Evolutionary conservation across 768 basidiomycete species (phyloP).

Genomic region (Collybia nuda): DNA sequence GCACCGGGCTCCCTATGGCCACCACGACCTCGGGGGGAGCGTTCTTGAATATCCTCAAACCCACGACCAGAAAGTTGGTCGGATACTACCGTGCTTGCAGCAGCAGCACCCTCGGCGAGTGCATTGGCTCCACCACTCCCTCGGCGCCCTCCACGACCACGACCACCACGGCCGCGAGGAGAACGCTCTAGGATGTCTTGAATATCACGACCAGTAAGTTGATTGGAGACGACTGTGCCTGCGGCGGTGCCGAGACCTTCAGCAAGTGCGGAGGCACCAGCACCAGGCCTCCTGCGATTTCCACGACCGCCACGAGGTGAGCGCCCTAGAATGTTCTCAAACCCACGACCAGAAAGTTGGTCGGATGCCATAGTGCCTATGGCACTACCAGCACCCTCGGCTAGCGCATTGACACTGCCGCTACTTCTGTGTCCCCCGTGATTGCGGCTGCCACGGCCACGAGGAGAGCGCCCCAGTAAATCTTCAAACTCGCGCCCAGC

Average conservation of each 20-base stretch:
- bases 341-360: neutral
- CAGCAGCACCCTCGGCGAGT: neutral
- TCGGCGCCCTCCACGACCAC: too few relatives aligned
- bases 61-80: neutral
- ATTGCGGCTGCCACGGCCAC: neutral
- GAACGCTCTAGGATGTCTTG: neutral
- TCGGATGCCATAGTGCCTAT: too few relatives aligned
- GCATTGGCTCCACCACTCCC: neutral
- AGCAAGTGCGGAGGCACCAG: neutral
- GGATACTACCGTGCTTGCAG: neutral
- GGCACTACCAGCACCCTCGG: too few relatives aligned
- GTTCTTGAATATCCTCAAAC: neutral
- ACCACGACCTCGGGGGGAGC: neutral
- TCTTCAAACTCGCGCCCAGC: neutral
- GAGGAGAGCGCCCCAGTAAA: neutral
- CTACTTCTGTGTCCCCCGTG: neutral
- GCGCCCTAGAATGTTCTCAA: neutral
- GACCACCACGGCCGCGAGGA: neutral
- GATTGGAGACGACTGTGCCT: neutral
- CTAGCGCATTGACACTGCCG: too few relatives aligned
- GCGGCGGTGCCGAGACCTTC: neutral
- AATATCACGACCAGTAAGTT: neutral
- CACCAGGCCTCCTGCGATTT: neutral
- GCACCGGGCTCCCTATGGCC: neutral
- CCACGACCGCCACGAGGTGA: neutral